Conservation (phyloP, 2,329 filamentous ascomycete genomes). For the Truncatella angustata region DNA sequence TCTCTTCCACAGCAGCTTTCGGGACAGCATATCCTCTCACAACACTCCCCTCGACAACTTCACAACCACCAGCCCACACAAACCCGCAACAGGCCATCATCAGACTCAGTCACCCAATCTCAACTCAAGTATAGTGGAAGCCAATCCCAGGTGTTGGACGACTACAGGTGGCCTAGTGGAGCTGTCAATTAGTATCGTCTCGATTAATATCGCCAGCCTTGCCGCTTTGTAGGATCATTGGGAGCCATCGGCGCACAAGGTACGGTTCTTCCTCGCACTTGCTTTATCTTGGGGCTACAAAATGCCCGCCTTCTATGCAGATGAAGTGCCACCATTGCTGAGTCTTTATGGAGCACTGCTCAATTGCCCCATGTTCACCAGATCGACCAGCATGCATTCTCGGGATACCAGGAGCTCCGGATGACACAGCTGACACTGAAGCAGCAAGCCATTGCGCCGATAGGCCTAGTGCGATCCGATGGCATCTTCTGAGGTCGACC, state of each 20-base stretch:
- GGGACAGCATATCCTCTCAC: neutral
- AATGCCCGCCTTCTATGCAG: too few species aligned
- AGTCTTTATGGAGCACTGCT: neutral
- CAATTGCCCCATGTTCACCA: neutral
- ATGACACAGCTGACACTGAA: neutral
- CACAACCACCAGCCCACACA: neutral
- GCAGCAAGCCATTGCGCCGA: neutral
- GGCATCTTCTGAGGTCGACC: constrained; percentile 96
- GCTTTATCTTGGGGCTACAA: too few species aligned
- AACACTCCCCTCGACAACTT: neutral
- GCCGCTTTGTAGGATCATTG: neutral
- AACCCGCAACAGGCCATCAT: too few species aligned
- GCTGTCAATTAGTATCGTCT: too few species aligned
- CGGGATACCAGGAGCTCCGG: too few species aligned
- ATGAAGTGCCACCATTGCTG: too few species aligned
- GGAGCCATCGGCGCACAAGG: neutral
- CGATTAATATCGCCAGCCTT: neutral
- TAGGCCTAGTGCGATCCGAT: constrained; percentile 45
- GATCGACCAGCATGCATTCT: neutral
- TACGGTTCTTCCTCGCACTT: neutral
- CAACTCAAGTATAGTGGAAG: too few species aligned
- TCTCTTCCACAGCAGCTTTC: too few species aligned
- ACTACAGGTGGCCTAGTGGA: too few species aligned
- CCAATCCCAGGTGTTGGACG: too few species aligned
- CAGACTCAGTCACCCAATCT: too few species aligned